Base-by-base conservation (phyloP, 2,329 filamentous ascomycete genomes). In the Xylariomycetidae sp. region DNA sequence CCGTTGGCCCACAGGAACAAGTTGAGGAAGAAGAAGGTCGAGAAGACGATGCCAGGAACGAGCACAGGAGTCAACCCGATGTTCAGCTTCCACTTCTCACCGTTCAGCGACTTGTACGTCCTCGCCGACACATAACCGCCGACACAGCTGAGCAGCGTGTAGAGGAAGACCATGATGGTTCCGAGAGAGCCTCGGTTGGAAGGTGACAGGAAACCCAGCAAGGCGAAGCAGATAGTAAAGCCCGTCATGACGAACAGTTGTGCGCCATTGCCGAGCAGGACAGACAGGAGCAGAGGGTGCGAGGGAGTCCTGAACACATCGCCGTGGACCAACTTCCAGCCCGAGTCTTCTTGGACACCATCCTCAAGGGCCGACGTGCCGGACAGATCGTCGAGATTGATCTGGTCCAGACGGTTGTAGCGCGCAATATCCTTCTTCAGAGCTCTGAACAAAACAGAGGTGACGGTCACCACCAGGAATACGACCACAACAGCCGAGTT, bases 241-340 rank as follows among this genome's bases (percentile, higher is more conserved):
- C 87, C 92, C 2, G 89, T 85, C 90, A 98, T 98, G 58, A 94
- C 88, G 59, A 98, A 96, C 4, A 98, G 76, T 63, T 98, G 92
- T 9, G 86, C 87, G 40, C 92, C 92, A 55, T 93, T 96, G 38
- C 92, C 92, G 25, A 95, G 73, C 43, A 98, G 72, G 6, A 98
- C 71, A 35, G 89, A 89, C 14, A 98, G 72, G 10, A 95, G 68
- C 18, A 98, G 72, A 2, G 89, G 85, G 39, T 85, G 80, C 44
- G 81, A 77, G 4, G 92, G 92, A 9, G 82, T 80, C 36, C 92
- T 83, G 72, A 98, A 98, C 19, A 96, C 90, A 58, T 98, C 92
- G 34, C 92, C 92, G 52, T 98, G 92, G 1, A 98, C 89, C 29
- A 98, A 67, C 64, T 98, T 98, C 92, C 92, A 98, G 40, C 92